Evolutionary conservation across 345 rosid genomes (phyloP), one percentile per base, ranked within the genome.

Genomic region (Reutealis trisperma): DNA sequence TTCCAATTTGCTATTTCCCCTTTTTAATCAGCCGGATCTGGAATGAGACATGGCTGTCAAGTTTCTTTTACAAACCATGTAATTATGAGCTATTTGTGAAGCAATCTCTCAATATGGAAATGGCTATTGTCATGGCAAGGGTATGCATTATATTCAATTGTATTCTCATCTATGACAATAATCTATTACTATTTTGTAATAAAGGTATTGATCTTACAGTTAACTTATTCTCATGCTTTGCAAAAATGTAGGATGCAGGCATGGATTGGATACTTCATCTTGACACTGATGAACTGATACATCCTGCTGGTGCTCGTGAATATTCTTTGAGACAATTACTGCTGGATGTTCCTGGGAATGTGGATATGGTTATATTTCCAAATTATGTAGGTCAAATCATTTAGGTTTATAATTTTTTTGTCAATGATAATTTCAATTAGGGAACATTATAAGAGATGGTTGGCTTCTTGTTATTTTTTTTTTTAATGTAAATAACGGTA

Each of bases 41-140:
- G 99, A 92, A 93, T 22, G 99, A 96, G 91, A 89, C 93, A 55
- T 92, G 99, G 98, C 75, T 96, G 86, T 67, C 93, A 21, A 88
- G 84, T 89, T 96, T 96, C 90, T 96, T 96, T 84, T 96, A 87
- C 88, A 91, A 90, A 83, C 99, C 96, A 21, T 96, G 99, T 82
- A 96, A 96, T 80, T 87, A 93, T 49, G 98, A 96, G 76, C 79
- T 92, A 76, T 96, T 96, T 79, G 99, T 96, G 88, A 96, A 96
- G 86, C 99, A 96, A 81, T 90, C 99, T 30, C 89, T 96, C 79
- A 96, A 93, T 78, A 95, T 95, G 99, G 99, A 95, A 84, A 96
- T 96, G 96, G 96, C 96, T 42, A 93, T 96, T 75, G 88, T 82
- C 85, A 91, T 90, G 94, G 98, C 99, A 82, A 86, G 92, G 97